Evolutionary conservation across 2,329 filamentous ascomycete genomes (phyloP), one percentile per base, ranked within the genome.

Genomic region (Aspergillus nomiae): DNA sequence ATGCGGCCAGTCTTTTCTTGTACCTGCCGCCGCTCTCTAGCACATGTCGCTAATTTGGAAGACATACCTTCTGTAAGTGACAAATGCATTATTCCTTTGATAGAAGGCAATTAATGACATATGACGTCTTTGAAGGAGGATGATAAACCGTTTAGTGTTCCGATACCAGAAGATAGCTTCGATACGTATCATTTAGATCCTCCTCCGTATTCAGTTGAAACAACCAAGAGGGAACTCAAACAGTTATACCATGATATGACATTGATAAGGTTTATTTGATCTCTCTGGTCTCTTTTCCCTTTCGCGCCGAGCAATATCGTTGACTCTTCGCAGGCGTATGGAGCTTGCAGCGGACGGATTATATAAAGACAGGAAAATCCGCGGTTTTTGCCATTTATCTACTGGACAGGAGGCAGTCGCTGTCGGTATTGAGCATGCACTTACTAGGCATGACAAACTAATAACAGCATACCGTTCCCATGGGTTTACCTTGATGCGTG

Each of bases 341-440:
- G 94, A 98, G 84, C 94, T 97, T 91, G 92, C 92, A 66, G 92
- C 94, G 82, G 94, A 97, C 80, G 87, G 92, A 76, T 85, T 98
- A 75, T 97, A 98, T 90, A 98, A 98, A 85, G 93, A 97, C 84
- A 97, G 96, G 88, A 97, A 97, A 86, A 97, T 98, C 73, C 91
- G 94, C 73, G 94, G 94, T 81, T 97, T 97, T 89, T 98, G 94
- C 84, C 94, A 98, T 83, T 83, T 98, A 79, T 97, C 94, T 61
- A 96, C 92, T 57, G 94, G 94, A 64, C 94, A 98, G 82, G 94
- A 98, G 86, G 94, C 94, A 68, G 94, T 98, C 68, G 92, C 94
- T 62, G 90, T 94, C 70, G 94, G 94, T 76, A 97, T 98, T 75
- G 94, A 98, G 83, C 91, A 96, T 80, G 92, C 92, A 65, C 90